Evolutionary conservation across 2,329 filamentous ascomycete genomes (phyloP), one percentile per base, ranked within the genome.

Genomic region (Botrytis pseudocinerea): DNA sequence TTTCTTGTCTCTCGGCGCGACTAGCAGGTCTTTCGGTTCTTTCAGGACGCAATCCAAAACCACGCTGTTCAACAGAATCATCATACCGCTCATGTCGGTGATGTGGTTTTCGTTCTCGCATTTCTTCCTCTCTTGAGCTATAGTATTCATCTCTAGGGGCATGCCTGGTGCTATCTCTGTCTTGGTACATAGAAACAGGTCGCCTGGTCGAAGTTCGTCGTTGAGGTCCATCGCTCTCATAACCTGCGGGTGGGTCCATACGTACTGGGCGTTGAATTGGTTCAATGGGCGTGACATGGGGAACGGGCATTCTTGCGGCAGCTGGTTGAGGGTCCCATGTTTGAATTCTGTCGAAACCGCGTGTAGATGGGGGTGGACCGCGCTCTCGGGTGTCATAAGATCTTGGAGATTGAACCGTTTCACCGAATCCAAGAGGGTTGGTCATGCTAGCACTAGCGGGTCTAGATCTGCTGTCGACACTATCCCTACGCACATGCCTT

Each of bases 271-370:
- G 75, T 38, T 76, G 73, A 60, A 78, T 64, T 20, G 78, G 77
- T 35, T 79, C 79, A 71, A 80, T 75, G 12, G 84, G 73, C 18
- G 74, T 48, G 59, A 75, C 72, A 44, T 73, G 74, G 51, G 74
- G 83, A 22, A 86, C 81, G 25, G 87, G 84, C 79, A 85, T 82
- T 69, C 85, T 84, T 20, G 22, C 51, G 14, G 60, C 20, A 32
- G 70, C 28, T 25, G 44, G 61, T 82, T 80, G 82, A 42, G 84
- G 80, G 38, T 87, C 86, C 75, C 88, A 88, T 10, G 82, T 78
- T 25, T 76, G 88, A 75, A 93, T 88, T 82, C 89, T 92, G 77
- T 93, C 92, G 76, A 94, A 89, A 0, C 90, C 92, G 77, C 91
- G 85, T 4, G 89, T 92, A 8, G 90, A 88, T 7, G 91, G 91